phyloP scores from a whole-genome alignment of 2,329 filamentous ascomycete species.

The Myriosclerotinia duriaeana region DNA sequence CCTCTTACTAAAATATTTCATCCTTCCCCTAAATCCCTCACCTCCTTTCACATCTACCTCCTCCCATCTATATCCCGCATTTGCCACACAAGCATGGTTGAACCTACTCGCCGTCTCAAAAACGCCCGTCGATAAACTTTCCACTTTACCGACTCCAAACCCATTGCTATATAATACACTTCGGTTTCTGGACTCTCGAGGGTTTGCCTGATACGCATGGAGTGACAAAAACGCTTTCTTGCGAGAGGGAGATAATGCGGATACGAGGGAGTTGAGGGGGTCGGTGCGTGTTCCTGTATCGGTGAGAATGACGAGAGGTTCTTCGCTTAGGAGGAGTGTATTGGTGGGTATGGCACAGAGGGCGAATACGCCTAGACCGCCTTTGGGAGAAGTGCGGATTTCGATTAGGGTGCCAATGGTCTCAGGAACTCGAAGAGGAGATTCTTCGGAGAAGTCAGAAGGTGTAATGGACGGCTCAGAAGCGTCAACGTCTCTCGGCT shows the following conservation, averaged over 20 bases:
- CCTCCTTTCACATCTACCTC: conserved; percentile 23
- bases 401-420: conserved; percentile 32
- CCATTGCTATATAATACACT: conserved; percentile 35
- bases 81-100: conserved; percentile 32
- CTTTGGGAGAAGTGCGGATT: conserved; percentile 27
- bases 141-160: conserved; percentile 28
- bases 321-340: conserved; percentile 32
- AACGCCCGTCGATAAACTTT: conserved; percentile 28
- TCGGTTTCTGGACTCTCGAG: conserved; percentile 26
- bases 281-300: conserved; percentile 29
- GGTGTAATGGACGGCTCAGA: conserved; percentile 12
- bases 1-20: conserved; percentile 33
- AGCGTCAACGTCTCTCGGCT: neutral
- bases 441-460: neutral
- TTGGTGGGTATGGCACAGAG: conserved; percentile 28
- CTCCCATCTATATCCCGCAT: conserved; percentile 32
- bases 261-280: conserved; percentile 27
- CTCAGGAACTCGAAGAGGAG: conserved; percentile 30
- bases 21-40: conserved; percentile 18
- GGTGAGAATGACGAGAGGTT: conserved; percentile 31
- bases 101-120: conserved; percentile 32
- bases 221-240: conserved; percentile 28
- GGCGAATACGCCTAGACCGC: conserved; percentile 35
- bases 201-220: conserved; percentile 25
- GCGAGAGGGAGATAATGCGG: conserved; percentile 26